Conservation (phyloP, 73 alveolate genomes). For the Stentor roeselii region DNA sequence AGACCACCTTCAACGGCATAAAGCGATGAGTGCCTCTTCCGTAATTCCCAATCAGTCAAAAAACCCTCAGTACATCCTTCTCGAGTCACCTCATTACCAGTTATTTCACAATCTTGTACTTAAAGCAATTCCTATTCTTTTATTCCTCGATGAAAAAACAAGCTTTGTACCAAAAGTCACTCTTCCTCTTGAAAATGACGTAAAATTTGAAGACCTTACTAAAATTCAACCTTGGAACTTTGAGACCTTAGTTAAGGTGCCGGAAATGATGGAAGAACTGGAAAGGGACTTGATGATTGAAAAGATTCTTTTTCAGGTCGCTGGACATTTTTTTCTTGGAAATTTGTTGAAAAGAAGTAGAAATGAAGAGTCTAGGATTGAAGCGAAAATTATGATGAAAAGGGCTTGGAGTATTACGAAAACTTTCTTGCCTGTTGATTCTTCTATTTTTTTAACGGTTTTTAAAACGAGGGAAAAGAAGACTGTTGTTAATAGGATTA, state of each 20-base stretch:
- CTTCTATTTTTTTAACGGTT: not conserved
- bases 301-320: not conserved
- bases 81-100: conserved; percentile 12
- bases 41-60: not conserved
- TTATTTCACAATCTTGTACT: not conserved
- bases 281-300: not conserved
- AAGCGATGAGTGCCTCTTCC: not conserved
- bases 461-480: not conserved
- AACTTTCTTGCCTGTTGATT: not conserved
- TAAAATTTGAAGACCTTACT: not conserved
- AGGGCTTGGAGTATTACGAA: not conserved
- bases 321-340: not conserved
- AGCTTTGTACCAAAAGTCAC: not conserved
- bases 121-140: not conserved
- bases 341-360: no score
- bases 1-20: conserved; percentile 11
- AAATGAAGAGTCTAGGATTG: not conserved
- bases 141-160: not conserved
- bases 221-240: not conserved
- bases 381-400: not conserved
- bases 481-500: not conserved
- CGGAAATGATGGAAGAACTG: not conserved
- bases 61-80: not conserved
- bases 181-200: not conserved
- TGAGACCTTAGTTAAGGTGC: not conserved